Percentiles rank a stretch among this genome's conserved stretches.
Conservation (phyloP, 2,329 filamentous ascomycete genomes). For the Colletotrichum sp. region DNA sequence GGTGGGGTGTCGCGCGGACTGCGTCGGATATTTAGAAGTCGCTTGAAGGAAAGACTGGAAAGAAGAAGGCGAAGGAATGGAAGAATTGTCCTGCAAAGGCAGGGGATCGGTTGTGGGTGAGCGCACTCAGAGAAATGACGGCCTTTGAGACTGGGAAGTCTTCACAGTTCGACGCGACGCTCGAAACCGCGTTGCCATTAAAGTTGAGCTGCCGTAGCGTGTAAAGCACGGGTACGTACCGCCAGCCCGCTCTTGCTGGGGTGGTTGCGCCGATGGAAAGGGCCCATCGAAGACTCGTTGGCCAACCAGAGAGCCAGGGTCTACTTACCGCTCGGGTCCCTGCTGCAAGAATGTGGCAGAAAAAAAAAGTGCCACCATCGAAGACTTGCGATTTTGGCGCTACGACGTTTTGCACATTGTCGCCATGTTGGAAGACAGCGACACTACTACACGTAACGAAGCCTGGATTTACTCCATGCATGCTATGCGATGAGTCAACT, state of each 20-base stretch:
- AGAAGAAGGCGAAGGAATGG: background rate
- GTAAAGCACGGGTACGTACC: background rate
- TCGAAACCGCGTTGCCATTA: slow-evolving; percentile 16
- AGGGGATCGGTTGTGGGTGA: background rate
- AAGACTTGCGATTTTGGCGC: background rate
- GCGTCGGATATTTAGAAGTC: background rate
- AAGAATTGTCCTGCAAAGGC: background rate
- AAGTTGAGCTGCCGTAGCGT: background rate
- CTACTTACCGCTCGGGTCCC: slow-evolving; percentile 11
- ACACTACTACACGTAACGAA: background rate
- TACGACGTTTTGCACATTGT: background rate
- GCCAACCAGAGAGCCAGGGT: background rate
- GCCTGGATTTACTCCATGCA: background rate
- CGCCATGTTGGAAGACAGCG: background rate
- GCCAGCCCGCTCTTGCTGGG: background rate
- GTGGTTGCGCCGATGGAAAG: background rate
- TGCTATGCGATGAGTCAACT: slow-evolving; percentile 24
- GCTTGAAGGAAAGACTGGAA: background rate
- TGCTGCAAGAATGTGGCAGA: slow-evolving; percentile 10
- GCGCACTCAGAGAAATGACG: background rate
- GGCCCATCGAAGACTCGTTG: background rate
- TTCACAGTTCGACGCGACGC: background rate
- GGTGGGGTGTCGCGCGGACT: background rate
- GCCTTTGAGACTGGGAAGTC: background rate
- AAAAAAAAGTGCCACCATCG: slow-evolving; percentile 11